phyloP scores from a whole-genome alignment of 192 early-diverging fungal species.

The Spinellus fusiger region DNA sequence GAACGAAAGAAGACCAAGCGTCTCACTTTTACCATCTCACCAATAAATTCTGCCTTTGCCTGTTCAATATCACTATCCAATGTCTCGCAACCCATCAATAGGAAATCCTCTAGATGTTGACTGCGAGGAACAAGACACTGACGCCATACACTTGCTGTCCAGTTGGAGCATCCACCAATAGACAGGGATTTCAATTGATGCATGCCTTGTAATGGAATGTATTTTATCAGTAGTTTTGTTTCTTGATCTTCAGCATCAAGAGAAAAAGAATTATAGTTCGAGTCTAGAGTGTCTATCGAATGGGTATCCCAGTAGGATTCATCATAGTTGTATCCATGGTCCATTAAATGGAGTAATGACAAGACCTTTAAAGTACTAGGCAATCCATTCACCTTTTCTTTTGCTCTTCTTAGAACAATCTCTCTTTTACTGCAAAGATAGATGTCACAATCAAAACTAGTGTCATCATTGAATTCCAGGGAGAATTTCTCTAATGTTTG shows the following conservation, averaged over 20 bases:
- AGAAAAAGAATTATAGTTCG: no score
- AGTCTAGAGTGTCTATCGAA: no score
- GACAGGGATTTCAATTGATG: neutral
- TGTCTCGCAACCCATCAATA: neutral
- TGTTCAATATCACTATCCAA: neutral
- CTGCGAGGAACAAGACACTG: conserved; percentile 7
- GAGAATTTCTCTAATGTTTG: no score
- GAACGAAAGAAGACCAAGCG: neutral
- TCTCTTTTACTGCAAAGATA: no score
- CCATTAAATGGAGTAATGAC: no score
- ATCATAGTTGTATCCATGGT: no score
- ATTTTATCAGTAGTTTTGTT: neutral
- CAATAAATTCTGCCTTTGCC: neutral
- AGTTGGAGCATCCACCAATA: conserved; percentile 2
- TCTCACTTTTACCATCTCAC: neutral
- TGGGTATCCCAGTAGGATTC: no score
- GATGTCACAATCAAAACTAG: no score
- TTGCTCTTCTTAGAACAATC: no score
- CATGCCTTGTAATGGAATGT: neutral
- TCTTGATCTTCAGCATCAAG: neutral
- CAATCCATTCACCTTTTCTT: no score
- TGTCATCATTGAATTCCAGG: no score
- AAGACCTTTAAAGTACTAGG: no score
- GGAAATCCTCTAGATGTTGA: neutral
- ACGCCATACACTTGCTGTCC: conserved; percentile 7